Evolutionary conservation across 2,329 filamentous ascomycete genomes (phyloP), one percentile per base, ranked within the genome.

Genomic region (Talaromyces sp.): DNA sequence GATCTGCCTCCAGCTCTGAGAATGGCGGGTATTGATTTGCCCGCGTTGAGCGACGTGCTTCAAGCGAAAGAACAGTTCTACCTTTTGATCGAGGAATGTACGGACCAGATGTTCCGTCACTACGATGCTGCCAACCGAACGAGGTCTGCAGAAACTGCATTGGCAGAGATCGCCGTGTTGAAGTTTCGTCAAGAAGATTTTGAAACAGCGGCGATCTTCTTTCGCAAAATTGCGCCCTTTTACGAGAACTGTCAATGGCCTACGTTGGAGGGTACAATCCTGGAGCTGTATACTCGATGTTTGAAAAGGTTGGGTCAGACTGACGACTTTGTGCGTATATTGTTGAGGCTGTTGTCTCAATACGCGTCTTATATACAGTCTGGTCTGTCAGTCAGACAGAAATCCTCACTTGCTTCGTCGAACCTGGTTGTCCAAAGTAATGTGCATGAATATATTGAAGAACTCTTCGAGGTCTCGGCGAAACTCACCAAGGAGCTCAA

Each of bases 271-370:
- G 79, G 91, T 3, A 88, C 88, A 0, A 90, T 96, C 83, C 81
- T 97, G 6, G 85, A 90, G 64, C 88, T 97, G 81, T 94, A 97
- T 71, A 85, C 90, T 0, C 83, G 85, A 54, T 97, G 92, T 72
- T 81, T 99, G 29, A 88, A 89, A 65, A 83, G 90, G 66, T 82
- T 96, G 29, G 81, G 88, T 54, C 85, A 86, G 14, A 86, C 86
- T 62, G 89, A 93, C 57, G 91, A 96, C 63, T 95, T 92, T 68
- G 86, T 92, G 17, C 84, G 85, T 26, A 87, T 90, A 9, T 81
- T 91, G 9, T 79, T 97, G 14, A 88, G 89, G 67, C 78, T 97
- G 1, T 76, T 77, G 46, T 68, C 73, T 12, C 74, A 73, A 59
- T 75, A 74, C 63, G 73, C 74, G 26, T 62, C 66, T 52, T 65